Evolutionary conservation across 495 filamentous ascomycete species (phyloP).

Genomic region (Trichocladium uniseriatum): DNA sequence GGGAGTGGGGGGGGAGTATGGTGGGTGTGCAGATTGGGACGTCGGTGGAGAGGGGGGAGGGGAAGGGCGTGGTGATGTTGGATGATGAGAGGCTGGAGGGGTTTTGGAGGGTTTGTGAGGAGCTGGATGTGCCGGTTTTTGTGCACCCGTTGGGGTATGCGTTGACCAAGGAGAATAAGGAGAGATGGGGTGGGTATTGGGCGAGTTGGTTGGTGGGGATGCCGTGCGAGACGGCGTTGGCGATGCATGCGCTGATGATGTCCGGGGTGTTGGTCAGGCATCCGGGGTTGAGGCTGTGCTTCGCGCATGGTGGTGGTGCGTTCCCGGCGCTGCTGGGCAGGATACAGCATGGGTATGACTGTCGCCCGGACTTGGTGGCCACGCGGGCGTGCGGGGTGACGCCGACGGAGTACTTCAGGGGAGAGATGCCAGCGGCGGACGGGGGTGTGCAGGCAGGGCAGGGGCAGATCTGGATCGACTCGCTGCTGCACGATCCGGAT

Average conservation of each 20-base stretch:
- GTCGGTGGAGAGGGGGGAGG: conserved; percentile 1
- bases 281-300: conserved; percentile 20
- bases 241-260: conserved; percentile 18
- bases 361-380: conserved; percentile 23
- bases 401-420: conserved; percentile 16
- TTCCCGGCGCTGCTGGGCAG: conserved; percentile 23
- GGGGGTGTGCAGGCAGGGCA: background rate
- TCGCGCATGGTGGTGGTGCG: conserved; percentile 24
- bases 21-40: conserved; percentile 23
- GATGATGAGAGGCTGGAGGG: conserved; percentile 11
- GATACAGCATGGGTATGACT: conserved; percentile 23
- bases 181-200: conserved; percentile 19
- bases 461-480: conserved; percentile 23
- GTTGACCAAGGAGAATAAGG: conserved; percentile 16
- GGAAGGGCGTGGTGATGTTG: conserved; percentile 9
- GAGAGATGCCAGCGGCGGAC: background rate
- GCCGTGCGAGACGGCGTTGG: conserved; percentile 24
- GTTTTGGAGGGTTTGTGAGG: conserved; percentile 21
- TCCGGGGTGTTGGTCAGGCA: conserved; percentile 18
- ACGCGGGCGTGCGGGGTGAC: conserved; percentile 13
- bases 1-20: conserved; percentile 6
- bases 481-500: conserved; percentile 21
- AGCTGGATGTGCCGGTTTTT: conserved; percentile 16
- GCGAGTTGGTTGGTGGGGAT: conserved; percentile 22
- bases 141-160: conserved; percentile 24